Percentiles rank a stretch among this genome's conserved stretches.
phyloP scores from a whole-genome alignment of 2,329 filamentous ascomycete species.

The Aspergillus sp. region DNA sequence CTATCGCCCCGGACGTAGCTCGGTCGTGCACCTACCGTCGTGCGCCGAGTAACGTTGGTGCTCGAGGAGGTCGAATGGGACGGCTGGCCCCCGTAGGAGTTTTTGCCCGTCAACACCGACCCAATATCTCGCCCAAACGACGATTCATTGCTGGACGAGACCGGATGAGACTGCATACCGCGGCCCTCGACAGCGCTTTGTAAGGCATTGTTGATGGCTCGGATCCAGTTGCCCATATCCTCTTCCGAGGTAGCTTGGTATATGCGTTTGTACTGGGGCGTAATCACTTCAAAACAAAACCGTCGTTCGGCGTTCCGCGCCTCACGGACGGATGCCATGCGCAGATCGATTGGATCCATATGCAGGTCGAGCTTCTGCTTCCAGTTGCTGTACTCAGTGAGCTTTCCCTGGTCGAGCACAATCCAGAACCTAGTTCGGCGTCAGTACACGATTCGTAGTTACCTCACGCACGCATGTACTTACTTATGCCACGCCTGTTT shows the following conservation, averaged over 20 bases:
- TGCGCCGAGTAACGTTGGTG: slow-evolving; percentile 72
- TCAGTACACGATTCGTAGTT: slow-evolving; percentile 18
- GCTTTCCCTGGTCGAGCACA: slow-evolving; percentile 90
- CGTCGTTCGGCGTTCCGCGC: slow-evolving; percentile 89
- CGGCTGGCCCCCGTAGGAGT: slow-evolving; percentile 60
- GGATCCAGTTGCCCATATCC: slow-evolving; percentile 96
- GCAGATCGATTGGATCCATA: slow-evolving; percentile 95
- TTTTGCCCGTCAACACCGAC: slow-evolving; percentile 89
- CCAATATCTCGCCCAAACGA: slow-evolving; percentile 81
- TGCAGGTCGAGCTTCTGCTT: slow-evolving; percentile 95
- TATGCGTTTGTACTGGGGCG: slow-evolving; percentile 89
- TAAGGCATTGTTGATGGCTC: slow-evolving; percentile 92
- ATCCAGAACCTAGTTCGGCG: slow-evolving; percentile 80
- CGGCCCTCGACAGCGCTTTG: slow-evolving; percentile 92
- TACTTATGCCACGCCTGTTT: slow-evolving; percentile 99
- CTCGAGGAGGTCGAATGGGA: slow-evolving; percentile 41
- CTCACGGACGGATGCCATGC: slow-evolving; percentile 94
- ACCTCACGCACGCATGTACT: slow-evolving; percentile 28
- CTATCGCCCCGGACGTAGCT: slow-evolving; percentile 66
- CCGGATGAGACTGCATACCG: slow-evolving; percentile 49
- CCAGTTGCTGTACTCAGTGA: slow-evolving; percentile 99
- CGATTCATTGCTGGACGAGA: slow-evolving; percentile 46
- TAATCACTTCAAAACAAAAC: slow-evolving; percentile 98
- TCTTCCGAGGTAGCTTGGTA: slow-evolving; percentile 98
- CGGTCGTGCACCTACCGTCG: slow-evolving; percentile 86